A percentile compares a stretch with the other conserved stretches of the same genome.
Conservation (phyloP, 176 grass and related monocot species). For the Echinochloa phyllopogon region DNA sequence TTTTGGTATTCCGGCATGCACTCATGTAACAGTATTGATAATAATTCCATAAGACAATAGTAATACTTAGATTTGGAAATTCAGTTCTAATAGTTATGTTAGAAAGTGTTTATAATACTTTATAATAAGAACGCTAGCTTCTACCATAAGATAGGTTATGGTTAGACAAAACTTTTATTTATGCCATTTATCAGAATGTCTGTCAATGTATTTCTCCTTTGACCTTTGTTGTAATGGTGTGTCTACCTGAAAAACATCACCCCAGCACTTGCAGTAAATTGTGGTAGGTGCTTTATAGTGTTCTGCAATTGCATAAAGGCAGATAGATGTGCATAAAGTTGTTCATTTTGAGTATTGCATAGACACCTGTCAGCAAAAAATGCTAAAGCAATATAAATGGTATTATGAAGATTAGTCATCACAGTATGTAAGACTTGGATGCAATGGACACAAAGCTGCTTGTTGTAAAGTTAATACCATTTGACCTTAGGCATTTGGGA, state of each 20-base stretch:
- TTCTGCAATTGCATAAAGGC: conserved; percentile 1
- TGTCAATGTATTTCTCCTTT: neutral
- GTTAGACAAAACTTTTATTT: neutral
- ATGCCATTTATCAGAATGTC: conserved; percentile 15
- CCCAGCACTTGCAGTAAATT: conserved; percentile 2
- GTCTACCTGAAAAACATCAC: neutral
- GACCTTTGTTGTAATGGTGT: neutral
- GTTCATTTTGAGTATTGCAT: conserved; percentile 8
- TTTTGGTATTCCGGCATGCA: conserved; percentile 2
- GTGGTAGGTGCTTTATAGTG: conserved; percentile 7
- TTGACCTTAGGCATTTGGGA: neutral
- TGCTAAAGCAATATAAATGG: neutral
- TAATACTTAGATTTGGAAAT: neutral
- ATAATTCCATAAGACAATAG: conserved; percentile 9
- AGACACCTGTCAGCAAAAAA: neutral
- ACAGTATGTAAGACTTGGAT: neutral
- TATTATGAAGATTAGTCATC: neutral
- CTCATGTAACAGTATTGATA: neutral
- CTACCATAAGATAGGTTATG: neutral
- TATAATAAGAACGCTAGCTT: neutral
- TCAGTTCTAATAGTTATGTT: conserved; percentile 23
- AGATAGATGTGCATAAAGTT: neutral
- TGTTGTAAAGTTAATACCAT: neutral
- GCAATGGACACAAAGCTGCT: neutral
- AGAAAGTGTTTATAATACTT: neutral